A percentile compares a stretch with the other conserved stretches of the same genome.
Conservation (phyloP, 2,329 filamentous ascomycete species). For the Microcyclosporella mali region DNA sequence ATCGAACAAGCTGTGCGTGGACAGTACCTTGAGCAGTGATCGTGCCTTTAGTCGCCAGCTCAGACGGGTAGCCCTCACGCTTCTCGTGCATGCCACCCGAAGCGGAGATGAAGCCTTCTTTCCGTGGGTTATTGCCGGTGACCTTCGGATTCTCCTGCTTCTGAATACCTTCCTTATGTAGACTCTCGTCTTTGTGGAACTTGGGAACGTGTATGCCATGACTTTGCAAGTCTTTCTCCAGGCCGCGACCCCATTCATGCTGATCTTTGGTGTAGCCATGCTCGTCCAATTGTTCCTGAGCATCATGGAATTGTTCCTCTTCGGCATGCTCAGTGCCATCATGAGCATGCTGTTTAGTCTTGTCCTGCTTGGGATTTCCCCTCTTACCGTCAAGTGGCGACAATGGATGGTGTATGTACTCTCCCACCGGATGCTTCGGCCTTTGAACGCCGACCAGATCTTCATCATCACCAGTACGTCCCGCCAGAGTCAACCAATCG, state of each 20-base stretch:
- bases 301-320: constrained; percentile 26
- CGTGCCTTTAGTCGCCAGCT: constrained; percentile 17
- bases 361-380: constrained; percentile 39
- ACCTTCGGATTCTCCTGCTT: constrained; percentile 28
- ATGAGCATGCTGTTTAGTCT: constrained; percentile 19
- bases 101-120: constrained; percentile 28
- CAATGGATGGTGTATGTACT: constrained; percentile 76
- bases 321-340: constrained; percentile 10
- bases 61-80: constrained; percentile 23
- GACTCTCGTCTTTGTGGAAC: constrained; percentile 8
- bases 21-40: constrained; percentile 59
- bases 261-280: constrained; percentile 29
- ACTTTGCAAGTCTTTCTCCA: constrained; percentile 22
- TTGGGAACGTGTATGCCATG: constrained; percentile 16
- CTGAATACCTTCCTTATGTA: constrained; percentile 5
- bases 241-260: constrained; percentile 24
- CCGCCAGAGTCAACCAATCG: constrained; percentile 78
- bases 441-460: constrained; percentile 83
- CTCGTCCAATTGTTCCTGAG: constrained; percentile 24
- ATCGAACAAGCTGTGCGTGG: constrained; percentile 78
- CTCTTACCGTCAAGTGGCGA: constrained; percentile 62
- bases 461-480: constrained; percentile 69
- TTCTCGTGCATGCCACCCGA: constrained; percentile 30
- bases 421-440: constrained; percentile 80
- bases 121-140: constrained; percentile 30